Evolutionary conservation across 768 basidiomycete species (phyloP), one percentile per base, ranked within the genome.

Genomic region (Phylloporus scabripes): DNA sequence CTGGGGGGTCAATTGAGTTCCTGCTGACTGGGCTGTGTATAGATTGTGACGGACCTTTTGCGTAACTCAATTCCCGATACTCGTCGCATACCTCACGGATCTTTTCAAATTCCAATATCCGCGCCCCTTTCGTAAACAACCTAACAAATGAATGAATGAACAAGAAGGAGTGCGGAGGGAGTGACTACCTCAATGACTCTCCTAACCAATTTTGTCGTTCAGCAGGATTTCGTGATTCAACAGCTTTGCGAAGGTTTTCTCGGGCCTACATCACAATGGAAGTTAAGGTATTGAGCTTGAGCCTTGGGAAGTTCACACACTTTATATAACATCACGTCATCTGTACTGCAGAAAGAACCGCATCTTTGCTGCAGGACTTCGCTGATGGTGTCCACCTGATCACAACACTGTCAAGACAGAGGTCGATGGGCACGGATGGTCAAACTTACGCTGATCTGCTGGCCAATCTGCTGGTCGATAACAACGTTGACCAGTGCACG

Each of bases 251-350:
- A 31, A 96, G 76, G 57, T 88, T 92, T 71, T 99, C 96, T 63
- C 90, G 86, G 2, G 95, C 95, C 91, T 94, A 55, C 17, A 33
- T 46, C 42, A 41, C 31, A 23, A 34, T 12, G 21, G 41, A 50
- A 58, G 33, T 41, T 31, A 40, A 42, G n/a, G 42, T 18, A n/a
- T 39, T 33, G 32, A 39, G 41, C 45, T 36, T 15, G 11, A 45
- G 40, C 43, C 45, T 41, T 17, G 11, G 46, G 49, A 46, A 38
- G 48, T 46, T 23, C 26, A 56, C 70, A 49, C 58, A 83, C 92
- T 76, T 99, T 99, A 74, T 98, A 97, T 24, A 96, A 69, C 78
- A 96, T 89, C 38, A 99, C 96, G 69, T 99, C 96, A 61, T 97
- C 96, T 2, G 94, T 86, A 57, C 94, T 94, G 68, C 93, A 97